Evolutionary conservation across 1,284 basidiomycete species (phyloP), one percentile per base, ranked within the genome.

Genomic region (Leccinum insolens): DNA sequence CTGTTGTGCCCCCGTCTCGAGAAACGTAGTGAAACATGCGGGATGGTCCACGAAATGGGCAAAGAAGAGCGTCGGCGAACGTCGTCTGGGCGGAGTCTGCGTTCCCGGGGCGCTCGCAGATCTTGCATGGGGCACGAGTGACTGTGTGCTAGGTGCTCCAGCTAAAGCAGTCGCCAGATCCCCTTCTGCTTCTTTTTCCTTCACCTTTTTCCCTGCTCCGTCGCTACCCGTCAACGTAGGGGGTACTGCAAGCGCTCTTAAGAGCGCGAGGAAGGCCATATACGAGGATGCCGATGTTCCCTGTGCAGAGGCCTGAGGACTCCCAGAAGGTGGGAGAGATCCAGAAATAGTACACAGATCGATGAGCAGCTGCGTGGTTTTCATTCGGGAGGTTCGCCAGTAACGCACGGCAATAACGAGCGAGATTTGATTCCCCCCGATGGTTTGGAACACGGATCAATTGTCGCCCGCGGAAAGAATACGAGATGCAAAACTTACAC

Each of bases 21-120:
- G 85, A 79, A 99, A 99, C 2, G 28, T 49, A 44, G 61, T 62
- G 11, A 62, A 62, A 62, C 94, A 88, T 2, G 84, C 84, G 68
- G 91, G 89, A 74, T 97, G 95, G 73, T 96, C 94, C 55, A 98
- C 91, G 72, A 98, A 99, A 78, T 98, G 95, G 0, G 96, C 91
- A 75, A 99, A 99, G 79, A 95, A 98, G 39, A 92, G 84, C 1
- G 91, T 85, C 0, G 96, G 95, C 0, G 95, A 95, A 0, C 95
- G 93, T 0, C 89, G 84, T 68, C 88, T 86, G 65, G 82, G 76
- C 2, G 78, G 79, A 0, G 71, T 69, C 14, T 76, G 73, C 1
- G 71, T 65, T 6, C 62, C 77, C 74, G 70, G 25, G 44, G 75
- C 75, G 3, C 73, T 55, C 7, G 65, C 31, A 15, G 72, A 57